A percentile compares a stretch with the other conserved stretches of the same genome.
Evolutionary conservation across 1,284 basidiomycete species (phyloP).

Genomic region (Ganoderma lucidum): DNA sequence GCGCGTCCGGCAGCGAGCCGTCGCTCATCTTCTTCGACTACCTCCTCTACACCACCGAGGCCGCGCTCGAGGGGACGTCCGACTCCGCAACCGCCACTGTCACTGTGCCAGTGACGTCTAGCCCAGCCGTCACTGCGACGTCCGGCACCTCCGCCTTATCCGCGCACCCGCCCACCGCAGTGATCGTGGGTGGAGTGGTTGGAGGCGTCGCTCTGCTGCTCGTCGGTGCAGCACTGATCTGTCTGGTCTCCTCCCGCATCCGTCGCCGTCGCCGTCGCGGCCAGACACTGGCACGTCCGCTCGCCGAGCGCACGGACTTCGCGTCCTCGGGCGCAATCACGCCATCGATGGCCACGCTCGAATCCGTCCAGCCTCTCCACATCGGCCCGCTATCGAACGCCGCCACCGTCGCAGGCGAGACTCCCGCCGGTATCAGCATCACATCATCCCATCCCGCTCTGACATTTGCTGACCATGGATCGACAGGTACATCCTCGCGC

Average conservation of each 20-base stretch:
- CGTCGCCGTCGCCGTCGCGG: background rate
- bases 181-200: background rate
- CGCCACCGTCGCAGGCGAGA: background rate
- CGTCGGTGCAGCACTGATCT: no score
- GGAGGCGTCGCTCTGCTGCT: background rate
- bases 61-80: background rate
- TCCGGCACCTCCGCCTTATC: background rate
- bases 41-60: constrained; percentile 23
- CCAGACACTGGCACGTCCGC: background rate
- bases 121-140: no score
- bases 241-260: background rate
- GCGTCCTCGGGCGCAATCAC: background rate
- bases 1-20: background rate
- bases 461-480: background rate
- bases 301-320: background rate
- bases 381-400: background rate
- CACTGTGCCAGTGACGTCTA: background rate
- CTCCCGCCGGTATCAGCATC: no score
- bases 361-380: background rate
- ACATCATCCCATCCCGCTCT: background rate
- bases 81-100: no score
- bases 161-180: background rate
- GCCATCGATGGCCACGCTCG: background rate
- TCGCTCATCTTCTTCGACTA: constrained; percentile 36
- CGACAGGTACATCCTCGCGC: no score